Evolutionary conservation across 352 stramenopile genomes (phyloP).

Genomic region (Pythium rishiriense): DNA sequence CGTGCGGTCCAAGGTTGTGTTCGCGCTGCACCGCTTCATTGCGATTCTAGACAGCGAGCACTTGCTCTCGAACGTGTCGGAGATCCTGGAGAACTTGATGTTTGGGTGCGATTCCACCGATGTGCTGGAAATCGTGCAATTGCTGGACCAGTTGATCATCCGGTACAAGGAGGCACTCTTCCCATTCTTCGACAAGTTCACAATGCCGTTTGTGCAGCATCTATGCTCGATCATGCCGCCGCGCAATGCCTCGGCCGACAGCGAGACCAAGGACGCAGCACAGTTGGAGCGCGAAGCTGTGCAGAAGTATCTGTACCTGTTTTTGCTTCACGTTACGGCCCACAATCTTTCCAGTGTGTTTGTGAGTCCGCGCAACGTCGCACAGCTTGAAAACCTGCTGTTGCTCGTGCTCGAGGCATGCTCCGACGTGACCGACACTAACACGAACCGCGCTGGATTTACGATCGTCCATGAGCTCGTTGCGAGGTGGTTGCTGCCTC

Average conservation of each 20-base stretch:
- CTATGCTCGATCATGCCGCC: constrained; percentile 68
- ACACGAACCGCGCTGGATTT: constrained; percentile 76
- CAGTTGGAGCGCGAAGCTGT: constrained; percentile 77
- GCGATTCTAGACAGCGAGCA: constrained; percentile 73
- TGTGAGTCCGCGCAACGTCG: constrained; percentile 63
- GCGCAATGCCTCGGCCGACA: constrained; percentile 40
- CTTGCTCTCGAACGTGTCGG: constrained; percentile 61
- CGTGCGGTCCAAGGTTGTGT: constrained; percentile 82
- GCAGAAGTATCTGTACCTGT: constrained; percentile 84
- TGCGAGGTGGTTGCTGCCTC: constrained; percentile 54
- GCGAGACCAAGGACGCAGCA: constrained; percentile 67
- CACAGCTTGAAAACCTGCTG: constrained; percentile 66
- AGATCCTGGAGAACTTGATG: constrained; percentile 63
- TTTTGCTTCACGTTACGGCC: constrained; percentile 69
- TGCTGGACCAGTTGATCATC: constrained; percentile 86
- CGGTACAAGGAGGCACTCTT: constrained; percentile 77
- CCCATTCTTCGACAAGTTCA: constrained; percentile 64
- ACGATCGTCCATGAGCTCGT: constrained; percentile 74
- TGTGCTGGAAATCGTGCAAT: constrained; percentile 80
- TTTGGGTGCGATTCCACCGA: constrained; percentile 58
- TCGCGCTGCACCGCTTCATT: constrained; percentile 76
- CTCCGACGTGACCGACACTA: constrained; percentile 59
- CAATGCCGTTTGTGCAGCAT: constrained; percentile 72
- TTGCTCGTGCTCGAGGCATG: constrained; percentile 71
- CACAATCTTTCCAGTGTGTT: constrained; percentile 73